Percentiles rank a stretch among this genome's conserved stretches.
Evolutionary conservation across 1,284 basidiomycete species (phyloP).

Genomic region (Anthracocystis panici-leucophaei): DNA sequence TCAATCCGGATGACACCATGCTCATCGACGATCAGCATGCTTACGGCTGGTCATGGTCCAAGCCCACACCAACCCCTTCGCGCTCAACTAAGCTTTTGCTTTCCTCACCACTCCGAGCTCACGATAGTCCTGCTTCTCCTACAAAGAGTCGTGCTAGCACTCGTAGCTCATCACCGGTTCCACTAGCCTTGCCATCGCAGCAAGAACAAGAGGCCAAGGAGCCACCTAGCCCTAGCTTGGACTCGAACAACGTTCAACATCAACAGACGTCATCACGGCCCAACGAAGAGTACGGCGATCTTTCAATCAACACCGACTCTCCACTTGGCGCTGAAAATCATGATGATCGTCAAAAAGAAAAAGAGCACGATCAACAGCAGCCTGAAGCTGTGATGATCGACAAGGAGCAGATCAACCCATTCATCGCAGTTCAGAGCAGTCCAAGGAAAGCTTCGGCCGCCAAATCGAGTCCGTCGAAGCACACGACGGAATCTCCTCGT

Average conservation of each 20-base stretch:
- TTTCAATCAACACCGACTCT: not conserved
- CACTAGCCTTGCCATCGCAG: not conserved
- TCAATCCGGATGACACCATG: slow-evolving; percentile 54
- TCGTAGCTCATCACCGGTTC: slow-evolving; percentile 13
- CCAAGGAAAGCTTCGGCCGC: not conserved
- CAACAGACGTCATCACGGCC: not conserved
- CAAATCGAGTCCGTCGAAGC: slow-evolving; percentile 27
- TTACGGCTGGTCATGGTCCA: slow-evolving; percentile 28
- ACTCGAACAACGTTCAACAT: not conserved
- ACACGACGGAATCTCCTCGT: slow-evolving; percentile 10
- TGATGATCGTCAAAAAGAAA: not conserved
- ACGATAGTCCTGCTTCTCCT: slow-evolving; percentile 16
- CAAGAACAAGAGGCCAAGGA: not conserved
- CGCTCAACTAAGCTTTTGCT: slow-evolving; percentile 10
- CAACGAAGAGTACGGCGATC: not conserved
- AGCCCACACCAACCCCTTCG: slow-evolving; percentile 23
- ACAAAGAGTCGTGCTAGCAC: slow-evolving; percentile 7
- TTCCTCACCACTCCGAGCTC: slow-evolving; percentile 1
- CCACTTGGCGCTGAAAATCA: not conserved
- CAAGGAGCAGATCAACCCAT: slow-evolving; percentile 5
- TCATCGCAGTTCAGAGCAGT: slow-evolving; percentile 12
- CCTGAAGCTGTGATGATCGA: not conserved
- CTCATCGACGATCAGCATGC: slow-evolving; percentile 30
- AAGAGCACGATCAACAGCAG: not conserved
- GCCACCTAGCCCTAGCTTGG: not conserved